Evolutionary conservation across 257 asterid species (phyloP).

Genomic region (Eucommia ulmoides): DNA sequence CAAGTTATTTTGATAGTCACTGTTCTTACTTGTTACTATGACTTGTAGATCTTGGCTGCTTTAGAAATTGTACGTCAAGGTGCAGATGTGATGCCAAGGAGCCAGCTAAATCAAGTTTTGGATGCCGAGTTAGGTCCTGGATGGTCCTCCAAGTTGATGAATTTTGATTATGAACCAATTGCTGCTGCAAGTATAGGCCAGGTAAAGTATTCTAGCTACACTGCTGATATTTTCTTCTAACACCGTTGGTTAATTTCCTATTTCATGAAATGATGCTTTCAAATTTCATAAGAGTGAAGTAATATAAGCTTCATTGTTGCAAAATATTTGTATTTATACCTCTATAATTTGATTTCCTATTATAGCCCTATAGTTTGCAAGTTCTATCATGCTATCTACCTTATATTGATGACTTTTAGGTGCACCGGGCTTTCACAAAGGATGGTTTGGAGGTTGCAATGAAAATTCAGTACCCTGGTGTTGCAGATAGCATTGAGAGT

Average conservation of each 20-base stretch:
- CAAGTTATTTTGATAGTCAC: no score
- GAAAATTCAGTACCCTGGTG: constrained; percentile 98
- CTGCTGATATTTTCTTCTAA: no score
- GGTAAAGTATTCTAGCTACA: no score
- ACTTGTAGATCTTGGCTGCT: constrained; percentile 85
- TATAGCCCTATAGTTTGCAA: no score
- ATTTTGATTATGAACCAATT: constrained; percentile 82
- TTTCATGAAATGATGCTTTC: no score
- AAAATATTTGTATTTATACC: constrained; percentile 6
- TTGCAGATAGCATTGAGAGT: constrained; percentile 97
- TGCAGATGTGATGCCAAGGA: constrained; percentile 94
- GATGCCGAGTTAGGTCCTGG: constrained; percentile 66
- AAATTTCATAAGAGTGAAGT: no score
- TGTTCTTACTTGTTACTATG: no score
- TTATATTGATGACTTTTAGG: constrained; percentile 47
- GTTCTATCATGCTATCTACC: no score
- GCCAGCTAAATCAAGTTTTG: constrained; percentile 83
- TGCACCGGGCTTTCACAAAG: constrained; percentile 72
- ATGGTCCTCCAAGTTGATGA: constrained; percentile 65
- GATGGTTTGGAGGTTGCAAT: constrained; percentile 83
- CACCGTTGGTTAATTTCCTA: no score
- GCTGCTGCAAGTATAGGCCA: constrained; percentile 98
- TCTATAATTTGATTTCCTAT: no score
- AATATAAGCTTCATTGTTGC: background rate
- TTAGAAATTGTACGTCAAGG: constrained; percentile 96